Conservation (phyloP, 345 rosid species). For the Syzygium aromaticum region DNA sequence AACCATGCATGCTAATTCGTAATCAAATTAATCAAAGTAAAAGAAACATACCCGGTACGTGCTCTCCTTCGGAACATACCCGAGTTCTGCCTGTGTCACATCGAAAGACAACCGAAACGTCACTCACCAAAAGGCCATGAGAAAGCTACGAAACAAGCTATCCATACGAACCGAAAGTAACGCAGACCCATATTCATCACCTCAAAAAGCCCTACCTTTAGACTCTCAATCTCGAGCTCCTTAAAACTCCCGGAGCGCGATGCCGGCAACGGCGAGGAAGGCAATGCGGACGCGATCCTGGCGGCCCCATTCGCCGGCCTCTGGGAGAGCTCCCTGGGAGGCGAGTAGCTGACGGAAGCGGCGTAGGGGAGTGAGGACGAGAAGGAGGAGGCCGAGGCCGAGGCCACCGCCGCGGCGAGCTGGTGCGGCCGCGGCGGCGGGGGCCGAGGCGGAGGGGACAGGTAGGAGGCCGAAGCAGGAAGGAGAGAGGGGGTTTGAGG, state of each 20-base stretch:
- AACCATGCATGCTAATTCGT: not conserved
- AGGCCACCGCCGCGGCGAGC: conserved; percentile 1
- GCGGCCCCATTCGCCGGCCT: conserved; percentile 6
- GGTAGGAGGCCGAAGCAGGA: not conserved
- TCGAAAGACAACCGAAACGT: not conserved
- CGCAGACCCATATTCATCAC: not conserved
- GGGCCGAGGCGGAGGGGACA: conserved; percentile 1
- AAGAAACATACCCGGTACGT: conserved; percentile 18
- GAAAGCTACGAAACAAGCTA: not conserved
- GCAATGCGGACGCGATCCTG: not conserved
- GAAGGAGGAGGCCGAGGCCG: not conserved
- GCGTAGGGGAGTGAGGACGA: not conserved
- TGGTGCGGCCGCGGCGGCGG: conserved; percentile 12
- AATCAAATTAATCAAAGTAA: not conserved
- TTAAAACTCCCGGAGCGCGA: conserved; percentile 10
- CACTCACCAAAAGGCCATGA: not conserved
- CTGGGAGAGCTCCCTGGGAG: conserved; percentile 76
- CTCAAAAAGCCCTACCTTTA: conserved; percentile 46
- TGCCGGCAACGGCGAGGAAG: rapidly evolving
- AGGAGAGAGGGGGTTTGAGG: conserved; percentile 3
- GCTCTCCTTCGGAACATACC: conserved; percentile 37
- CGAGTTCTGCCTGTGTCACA: conserved; percentile 46
- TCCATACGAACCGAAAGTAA: rapidly evolving
- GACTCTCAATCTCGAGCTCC: conserved; percentile 46
- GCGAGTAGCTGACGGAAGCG: conserved; percentile 36